Evolutionary conservation across 306 rosid genomes (phyloP), one percentile per base, ranked within the genome.

Genomic region (Gleditsia sinensis): DNA sequence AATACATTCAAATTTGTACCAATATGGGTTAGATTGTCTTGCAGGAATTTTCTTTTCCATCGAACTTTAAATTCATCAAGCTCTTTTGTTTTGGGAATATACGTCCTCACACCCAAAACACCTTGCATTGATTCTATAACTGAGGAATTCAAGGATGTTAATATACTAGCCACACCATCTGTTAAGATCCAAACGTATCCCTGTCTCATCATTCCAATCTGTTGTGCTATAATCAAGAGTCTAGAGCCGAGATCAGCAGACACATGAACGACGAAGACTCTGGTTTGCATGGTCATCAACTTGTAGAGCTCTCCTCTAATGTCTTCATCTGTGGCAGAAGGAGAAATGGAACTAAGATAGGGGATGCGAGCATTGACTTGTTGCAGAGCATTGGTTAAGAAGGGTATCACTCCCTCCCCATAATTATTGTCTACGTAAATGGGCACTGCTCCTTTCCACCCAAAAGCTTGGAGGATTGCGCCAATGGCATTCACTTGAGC

Each of bases 261-360:
- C 90, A 88, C 82, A 70, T 91, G 94, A 19, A 83, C 86, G 20
- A 91, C 42, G 32, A 91, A 88, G n/a, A 91, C 88, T 67, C 85
- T 76, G 2, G 84, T 82, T 42, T 69, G 70, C 88, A 82, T 78
- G 2, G 80, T 68, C 87, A 59, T 86, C 39, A 88, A 42, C 67
- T 83, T 81, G 39, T 63, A 55, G 25, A 90, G 92, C 72, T 88
- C 89, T 14, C 0, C 1, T 11, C 1, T 36, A 2, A 90, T 86
- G 1, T 43, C 82, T 7, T 76, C 83, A 28, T 80, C 82, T 0
- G 76, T 60, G 66, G 89, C 82, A 1, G 62, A 8, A 2, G 71
- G 49, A 51, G 85, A 39, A 49, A 91, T 80, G 27, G 69, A 46
- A 61, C 83, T 69, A 4, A 81, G 70, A 62, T 86, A 85, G 0